phyloP scores from a whole-genome alignment of 2,329 filamentous ascomycete genomes.

The Colletotrichum graminicola region DNA sequence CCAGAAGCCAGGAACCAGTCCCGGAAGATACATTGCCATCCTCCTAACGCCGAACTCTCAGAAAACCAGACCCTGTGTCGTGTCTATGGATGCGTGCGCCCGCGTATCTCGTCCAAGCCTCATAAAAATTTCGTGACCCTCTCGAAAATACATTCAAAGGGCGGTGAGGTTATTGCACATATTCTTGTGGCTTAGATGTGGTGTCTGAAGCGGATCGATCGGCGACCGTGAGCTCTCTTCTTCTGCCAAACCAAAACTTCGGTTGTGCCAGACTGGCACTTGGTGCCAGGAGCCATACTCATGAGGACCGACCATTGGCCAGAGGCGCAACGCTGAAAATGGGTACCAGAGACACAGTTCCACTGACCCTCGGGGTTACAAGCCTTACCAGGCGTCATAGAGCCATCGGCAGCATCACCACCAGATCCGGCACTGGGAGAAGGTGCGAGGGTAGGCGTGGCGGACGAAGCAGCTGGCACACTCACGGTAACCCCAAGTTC shows the following conservation, averaged over 20 bases:
- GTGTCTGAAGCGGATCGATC: slow-evolving; percentile 30
- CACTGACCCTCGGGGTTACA: slow-evolving; percentile 68
- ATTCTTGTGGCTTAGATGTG: slow-evolving; percentile 20
- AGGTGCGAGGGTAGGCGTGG: neutral
- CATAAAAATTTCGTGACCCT: slow-evolving; percentile 38
- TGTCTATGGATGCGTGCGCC: slow-evolving; percentile 32
- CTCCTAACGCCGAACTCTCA: slow-evolving; percentile 35
- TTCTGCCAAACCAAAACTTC: slow-evolving; percentile 46
- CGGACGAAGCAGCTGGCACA: slow-evolving; percentile 24
- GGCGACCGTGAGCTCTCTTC: slow-evolving; percentile 39
- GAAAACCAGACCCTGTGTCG: slow-evolving; percentile 27
- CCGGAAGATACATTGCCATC: slow-evolving; percentile 30
- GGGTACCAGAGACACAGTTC: slow-evolving; percentile 68
- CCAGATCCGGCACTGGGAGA: slow-evolving; percentile 27
- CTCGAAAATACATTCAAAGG: slow-evolving; percentile 25
- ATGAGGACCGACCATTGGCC: slow-evolving; percentile 65
- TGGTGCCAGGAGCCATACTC: slow-evolving; percentile 65
- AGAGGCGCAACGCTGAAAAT: slow-evolving; percentile 73
- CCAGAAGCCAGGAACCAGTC: slow-evolving; percentile 39
- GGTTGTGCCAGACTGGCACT: slow-evolving; percentile 55
- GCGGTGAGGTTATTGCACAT: slow-evolving; percentile 1
- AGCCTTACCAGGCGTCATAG: slow-evolving; percentile 53
- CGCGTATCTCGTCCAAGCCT: slow-evolving; percentile 35
- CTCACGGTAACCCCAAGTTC: slow-evolving; percentile 4
- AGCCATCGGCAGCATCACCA: slow-evolving; percentile 46